Conservation (phyloP, 495 filamentous ascomycete genomes). For the Aspergillus diversus region DNA sequence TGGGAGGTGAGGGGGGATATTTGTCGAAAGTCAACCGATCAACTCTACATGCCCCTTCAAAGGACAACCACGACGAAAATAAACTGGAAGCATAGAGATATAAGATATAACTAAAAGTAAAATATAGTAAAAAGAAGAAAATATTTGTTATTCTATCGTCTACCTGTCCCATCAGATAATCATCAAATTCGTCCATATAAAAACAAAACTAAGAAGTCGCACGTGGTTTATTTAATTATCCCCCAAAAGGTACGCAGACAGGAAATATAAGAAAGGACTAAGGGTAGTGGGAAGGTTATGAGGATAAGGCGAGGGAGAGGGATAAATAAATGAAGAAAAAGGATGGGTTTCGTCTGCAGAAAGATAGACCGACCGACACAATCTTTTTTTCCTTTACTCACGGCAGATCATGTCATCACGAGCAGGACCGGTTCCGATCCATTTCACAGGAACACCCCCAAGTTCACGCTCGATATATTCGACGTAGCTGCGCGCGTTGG, state of each 20-base stretch:
- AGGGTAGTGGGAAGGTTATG: background rate
- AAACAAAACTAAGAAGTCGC: conserved; percentile 5
- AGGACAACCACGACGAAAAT: background rate
- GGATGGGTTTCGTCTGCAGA: background rate
- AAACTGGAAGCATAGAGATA: background rate
- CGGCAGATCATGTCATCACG: conserved; percentile 69
- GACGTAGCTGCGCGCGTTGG: conserved; percentile 73
- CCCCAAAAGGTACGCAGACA: conserved; percentile 7
- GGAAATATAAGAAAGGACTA: conserved; percentile 4
- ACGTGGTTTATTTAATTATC: conserved; percentile 14
- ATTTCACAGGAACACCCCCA: conserved; percentile 68
- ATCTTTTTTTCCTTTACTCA: conserved; percentile 32
- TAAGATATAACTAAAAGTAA: background rate
- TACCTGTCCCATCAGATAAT: conserved; percentile 1
- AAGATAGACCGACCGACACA: conserved; percentile 1
- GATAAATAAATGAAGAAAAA: background rate
- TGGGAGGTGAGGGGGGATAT: no score
- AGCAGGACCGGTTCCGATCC: conserved; percentile 78
- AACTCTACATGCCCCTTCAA: no score
- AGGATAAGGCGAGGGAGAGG: background rate
- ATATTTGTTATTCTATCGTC: conserved; percentile 5
- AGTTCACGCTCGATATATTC: conserved; percentile 77
- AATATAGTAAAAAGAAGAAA: background rate
- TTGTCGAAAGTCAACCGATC: no score
- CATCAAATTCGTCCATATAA: conserved; percentile 12